Percentiles rank a stretch among this genome's conserved stretches.
These are phyloP conservation scores for Phaeoacremonium minimum DNA, from an alignment of 2,329 filamentous ascomycete genomes.

Conservation along the genomic window DNA sequence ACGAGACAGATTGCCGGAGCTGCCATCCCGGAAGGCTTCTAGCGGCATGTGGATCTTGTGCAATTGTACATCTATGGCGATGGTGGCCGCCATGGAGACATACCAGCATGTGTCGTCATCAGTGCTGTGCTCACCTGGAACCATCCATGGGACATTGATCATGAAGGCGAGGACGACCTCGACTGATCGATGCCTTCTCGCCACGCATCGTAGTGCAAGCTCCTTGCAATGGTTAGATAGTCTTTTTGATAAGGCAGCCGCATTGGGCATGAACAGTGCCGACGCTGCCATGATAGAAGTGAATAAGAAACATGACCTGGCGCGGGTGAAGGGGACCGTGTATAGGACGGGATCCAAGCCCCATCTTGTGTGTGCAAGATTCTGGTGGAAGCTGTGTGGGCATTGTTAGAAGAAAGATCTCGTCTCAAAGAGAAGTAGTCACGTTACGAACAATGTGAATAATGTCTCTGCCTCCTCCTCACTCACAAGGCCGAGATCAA, in stretches of 20 bases:
- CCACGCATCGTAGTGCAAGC: slow-evolving; percentile 58
- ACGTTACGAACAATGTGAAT: slow-evolving; percentile 54
- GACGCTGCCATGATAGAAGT: slow-evolving; percentile 68
- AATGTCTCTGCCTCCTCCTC: slow-evolving; percentile 59
- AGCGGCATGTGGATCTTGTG: slow-evolving; percentile 65
- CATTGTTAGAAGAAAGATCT: neutral
- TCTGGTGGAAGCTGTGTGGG: slow-evolving; percentile 58
- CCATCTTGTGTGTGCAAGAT: slow-evolving; percentile 70
- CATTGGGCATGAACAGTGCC: slow-evolving; percentile 61
- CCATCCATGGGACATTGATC: slow-evolving; percentile 74
- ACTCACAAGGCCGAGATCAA: slow-evolving; percentile 66
- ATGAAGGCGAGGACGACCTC: slow-evolving; percentile 73
- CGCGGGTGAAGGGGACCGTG: slow-evolving; percentile 60
- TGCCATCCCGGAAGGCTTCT: slow-evolving; percentile 37
- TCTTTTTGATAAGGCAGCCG: slow-evolving; percentile 60
- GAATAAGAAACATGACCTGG: slow-evolving; percentile 65
- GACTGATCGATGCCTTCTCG: slow-evolving; percentile 60
- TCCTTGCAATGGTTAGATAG: slow-evolving; percentile 60
- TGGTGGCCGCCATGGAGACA: slow-evolving; percentile 64
- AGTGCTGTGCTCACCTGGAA: slow-evolving; percentile 60
- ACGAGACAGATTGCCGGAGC: slow-evolving; percentile 45
- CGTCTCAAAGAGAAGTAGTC: neutral
- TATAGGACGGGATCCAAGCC: slow-evolving; percentile 66
- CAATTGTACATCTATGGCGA: slow-evolving; percentile 64
- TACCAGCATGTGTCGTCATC: slow-evolving; percentile 72